Evolutionary conservation across 1,284 basidiomycete species (phyloP), one percentile per base, ranked within the genome.

Genomic region (Leccinum solheimii): DNA sequence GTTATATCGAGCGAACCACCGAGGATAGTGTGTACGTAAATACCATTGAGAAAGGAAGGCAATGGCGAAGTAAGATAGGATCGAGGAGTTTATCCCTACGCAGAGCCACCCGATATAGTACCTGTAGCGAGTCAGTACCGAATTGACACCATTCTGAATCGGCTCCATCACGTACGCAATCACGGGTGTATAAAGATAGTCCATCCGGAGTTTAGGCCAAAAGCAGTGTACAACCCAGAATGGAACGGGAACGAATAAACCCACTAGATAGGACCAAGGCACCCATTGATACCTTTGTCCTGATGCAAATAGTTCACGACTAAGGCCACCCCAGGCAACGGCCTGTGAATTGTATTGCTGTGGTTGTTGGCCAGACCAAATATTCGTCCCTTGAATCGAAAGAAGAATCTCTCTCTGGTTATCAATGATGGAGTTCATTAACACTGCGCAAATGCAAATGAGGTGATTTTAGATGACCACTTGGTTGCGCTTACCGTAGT

Each of bases 271-370:
- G 5, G 79, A 78, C 75, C 83, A 81, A 0, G 86, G 83, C 11
- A 87, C 80, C 73, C 84, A 81, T 61, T 86, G 80, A 68, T 86
- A 87, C 40, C 81, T 78, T n/a, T 82, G 78, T 32, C 79, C 76
- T 14, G 75, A 73, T 5, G 84, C 76, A 65, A 86, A 89, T 21
- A 88, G 74, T 56, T 83, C 69, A 60, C 84, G 81, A 13, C 83
- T 82, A 6, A 89, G 78, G 2, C 84, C 85, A 77, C 88, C 87
- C 87, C 64, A 88, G 67, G 85, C 82, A 34, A 90, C 78, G 3
- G 88, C 86, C 56, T 83, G 80, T 43, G 81, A 85, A 69, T 90
- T 88, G 68, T 81, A 82, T 59, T 79, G 78, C 64, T 86, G 85
- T 2, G 81, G 79, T 61, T 83, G 80, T 66, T 83, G 81, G 4